Conservation (phyloP, 2,329 filamentous ascomycete species). For the Colletotrichum abscissum region DNA sequence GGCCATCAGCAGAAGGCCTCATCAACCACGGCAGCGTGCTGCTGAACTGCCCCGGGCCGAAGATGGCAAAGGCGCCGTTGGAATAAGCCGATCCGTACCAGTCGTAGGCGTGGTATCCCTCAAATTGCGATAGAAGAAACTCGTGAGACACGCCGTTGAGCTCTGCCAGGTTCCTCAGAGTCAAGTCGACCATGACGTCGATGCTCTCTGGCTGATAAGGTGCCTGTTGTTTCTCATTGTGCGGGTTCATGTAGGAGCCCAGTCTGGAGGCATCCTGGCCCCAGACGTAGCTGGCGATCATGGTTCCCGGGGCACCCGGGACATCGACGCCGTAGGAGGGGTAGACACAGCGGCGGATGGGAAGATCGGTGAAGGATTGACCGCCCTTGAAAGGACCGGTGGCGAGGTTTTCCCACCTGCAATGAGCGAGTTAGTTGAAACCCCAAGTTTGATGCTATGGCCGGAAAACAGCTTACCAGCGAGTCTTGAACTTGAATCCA, state of each 20-base stretch:
- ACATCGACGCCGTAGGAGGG: slow-evolving; percentile 44
- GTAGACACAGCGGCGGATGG: slow-evolving; percentile 46
- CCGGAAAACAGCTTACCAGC: slow-evolving; percentile 37
- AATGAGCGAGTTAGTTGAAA: too few relatives aligned
- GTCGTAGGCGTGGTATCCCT: slow-evolving; percentile 38
- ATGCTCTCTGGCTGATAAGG: slow-evolving; percentile 34
- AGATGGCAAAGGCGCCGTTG: slow-evolving; percentile 41
- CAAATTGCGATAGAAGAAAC: slow-evolving; percentile 36
- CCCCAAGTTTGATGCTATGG: too few relatives aligned
- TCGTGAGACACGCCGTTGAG: slow-evolving; percentile 39
- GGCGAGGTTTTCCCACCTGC: slow-evolving; percentile 37
- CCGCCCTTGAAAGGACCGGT: slow-evolving; percentile 40
- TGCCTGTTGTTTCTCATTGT: slow-evolving; percentile 34
- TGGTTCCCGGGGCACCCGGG: slow-evolving; percentile 37
- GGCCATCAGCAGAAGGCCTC: slow-evolving; percentile 38
- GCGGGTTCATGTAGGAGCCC: slow-evolving; percentile 39
- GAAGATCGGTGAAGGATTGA: slow-evolving; percentile 43
- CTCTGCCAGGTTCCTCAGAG: slow-evolving; percentile 36
- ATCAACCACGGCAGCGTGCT: slow-evolving; percentile 39
- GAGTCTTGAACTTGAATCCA: slow-evolving; percentile 42
- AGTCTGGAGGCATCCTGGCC: slow-evolving; percentile 41
- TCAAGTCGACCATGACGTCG: slow-evolving; percentile 37
- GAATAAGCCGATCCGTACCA: slow-evolving; percentile 41
- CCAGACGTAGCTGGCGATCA: slow-evolving; percentile 42
- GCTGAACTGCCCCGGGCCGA: slow-evolving; percentile 40